Conservation (phyloP, 768 basidiomycete genomes). For the Lactifluus pinguis region DNA sequence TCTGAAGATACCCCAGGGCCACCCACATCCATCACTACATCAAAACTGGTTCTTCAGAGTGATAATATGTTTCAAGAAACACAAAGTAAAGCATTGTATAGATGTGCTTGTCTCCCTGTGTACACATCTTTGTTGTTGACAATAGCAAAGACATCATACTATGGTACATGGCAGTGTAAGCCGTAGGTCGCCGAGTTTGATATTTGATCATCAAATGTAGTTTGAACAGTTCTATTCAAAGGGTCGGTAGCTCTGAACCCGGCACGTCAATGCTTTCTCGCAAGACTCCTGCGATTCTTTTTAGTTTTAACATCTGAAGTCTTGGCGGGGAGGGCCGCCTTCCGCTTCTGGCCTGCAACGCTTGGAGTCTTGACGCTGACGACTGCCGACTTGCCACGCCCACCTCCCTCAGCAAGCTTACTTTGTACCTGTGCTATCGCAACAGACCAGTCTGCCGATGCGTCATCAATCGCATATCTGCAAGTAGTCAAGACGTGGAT, state of each 20-base stretch:
- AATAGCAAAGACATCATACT: too few species aligned
- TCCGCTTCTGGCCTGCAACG: constrained; percentile 44
- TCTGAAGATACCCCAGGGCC: too few species aligned
- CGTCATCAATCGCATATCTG: constrained; percentile 71
- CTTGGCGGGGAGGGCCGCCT: constrained; percentile 36
- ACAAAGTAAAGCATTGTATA: too few species aligned
- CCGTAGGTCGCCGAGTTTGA: too few species aligned
- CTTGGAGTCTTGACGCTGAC: constrained; percentile 59
- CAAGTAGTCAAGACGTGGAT: neutral
- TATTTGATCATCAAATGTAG: too few species aligned
- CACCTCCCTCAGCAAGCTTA: constrained; percentile 25
- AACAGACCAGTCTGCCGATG: constrained; percentile 58
- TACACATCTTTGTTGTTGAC: too few species aligned
- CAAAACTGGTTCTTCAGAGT: too few species aligned
- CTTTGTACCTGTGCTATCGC: constrained; percentile 66
- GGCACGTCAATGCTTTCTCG: neutral
- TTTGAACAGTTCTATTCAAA: neutral
- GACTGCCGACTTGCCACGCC: constrained; percentile 49
- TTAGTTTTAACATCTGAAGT: constrained; percentile 30
- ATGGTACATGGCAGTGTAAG: too few species aligned
- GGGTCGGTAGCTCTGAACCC: neutral
- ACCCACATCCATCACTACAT: too few species aligned
- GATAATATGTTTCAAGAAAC: too few species aligned
- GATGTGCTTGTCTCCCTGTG: too few species aligned
- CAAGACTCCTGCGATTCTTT: constrained; percentile 11